Percentiles rank a stretch among this genome's conserved stretches.
These are phyloP conservation scores for Sarocladium oryzae DNA, from an alignment of 2,329 filamentous ascomycete genomes.

Conservation along the genomic window DNA sequence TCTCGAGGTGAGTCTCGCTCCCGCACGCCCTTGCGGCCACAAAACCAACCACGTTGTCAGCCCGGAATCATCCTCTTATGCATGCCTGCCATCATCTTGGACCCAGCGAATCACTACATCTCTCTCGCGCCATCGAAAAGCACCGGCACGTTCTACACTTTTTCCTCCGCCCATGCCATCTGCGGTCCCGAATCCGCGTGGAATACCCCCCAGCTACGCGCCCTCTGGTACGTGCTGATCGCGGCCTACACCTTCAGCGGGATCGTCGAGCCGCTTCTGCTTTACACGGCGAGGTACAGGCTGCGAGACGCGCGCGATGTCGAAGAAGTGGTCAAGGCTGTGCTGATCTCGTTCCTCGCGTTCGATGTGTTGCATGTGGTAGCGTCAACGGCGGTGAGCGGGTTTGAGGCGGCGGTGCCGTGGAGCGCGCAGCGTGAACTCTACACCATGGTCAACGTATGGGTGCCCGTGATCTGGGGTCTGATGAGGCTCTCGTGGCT, in stretches of 20 bases:
- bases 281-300: not conserved
- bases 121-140: constrained; percentile 6
- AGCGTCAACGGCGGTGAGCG: not conserved
- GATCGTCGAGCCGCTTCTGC: constrained; percentile 3
- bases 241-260: constrained; percentile 1
- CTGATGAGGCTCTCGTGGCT: constrained; percentile 7
- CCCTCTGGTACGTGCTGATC: not conserved
- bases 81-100: constrained; percentile 7
- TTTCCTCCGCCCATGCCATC: not conserved
- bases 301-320: constrained; percentile 1
- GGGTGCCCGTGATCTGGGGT: not conserved
- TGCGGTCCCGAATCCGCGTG: not conserved
- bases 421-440: constrained; percentile 3
- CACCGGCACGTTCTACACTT: not conserved
- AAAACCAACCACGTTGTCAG: not conserved
- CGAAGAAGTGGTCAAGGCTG: not conserved
- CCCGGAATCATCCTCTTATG: constrained; percentile 9
- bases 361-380: constrained; percentile 7
- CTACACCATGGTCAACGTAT: constrained; percentile 9
- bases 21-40: not conserved
- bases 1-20: constrained; percentile 2
- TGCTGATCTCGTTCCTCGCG: not conserved
- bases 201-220: constrained; percentile 4
- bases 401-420: not conserved
- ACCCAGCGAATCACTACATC: constrained; percentile 6